A percentile compares a stretch with the other conserved stretches of the same genome.
Conservation (phyloP, 371 early-diverging fungal genomes). For the Mortierella sp. region DNA sequence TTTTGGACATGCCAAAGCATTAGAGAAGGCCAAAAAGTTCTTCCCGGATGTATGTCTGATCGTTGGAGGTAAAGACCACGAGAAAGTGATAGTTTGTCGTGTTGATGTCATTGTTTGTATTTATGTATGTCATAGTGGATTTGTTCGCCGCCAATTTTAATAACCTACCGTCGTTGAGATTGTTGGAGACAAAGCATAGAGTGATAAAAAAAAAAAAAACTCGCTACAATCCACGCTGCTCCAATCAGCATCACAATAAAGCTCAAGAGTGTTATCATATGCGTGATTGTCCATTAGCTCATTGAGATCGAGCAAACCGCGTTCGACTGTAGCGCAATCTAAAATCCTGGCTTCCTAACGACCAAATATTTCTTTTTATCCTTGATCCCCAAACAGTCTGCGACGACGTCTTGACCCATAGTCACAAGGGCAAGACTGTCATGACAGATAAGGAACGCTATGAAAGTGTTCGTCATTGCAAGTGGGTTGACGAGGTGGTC, state of each 20-base stretch:
- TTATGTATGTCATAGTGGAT: slow-evolving; percentile 59
- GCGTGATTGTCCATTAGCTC: too few species aligned
- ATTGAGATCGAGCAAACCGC: too few species aligned
- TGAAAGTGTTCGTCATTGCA: slow-evolving; percentile 93
- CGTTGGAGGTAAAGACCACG: slow-evolving; percentile 82
- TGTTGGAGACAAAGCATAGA: too few species aligned
- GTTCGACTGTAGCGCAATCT: too few species aligned
- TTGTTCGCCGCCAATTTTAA: too few species aligned
- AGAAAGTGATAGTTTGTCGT: slow-evolving; percentile 71
- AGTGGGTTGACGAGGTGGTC: slow-evolving; percentile 96
- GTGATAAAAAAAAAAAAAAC: too few species aligned
- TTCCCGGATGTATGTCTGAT: slow-evolving; percentile 90
- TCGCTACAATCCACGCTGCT: too few species aligned
- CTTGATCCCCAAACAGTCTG: slow-evolving; percentile 67
- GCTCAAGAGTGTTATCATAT: too few species aligned
- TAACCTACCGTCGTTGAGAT: too few species aligned
- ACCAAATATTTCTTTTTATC: not conserved
- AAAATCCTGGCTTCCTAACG: not conserved
- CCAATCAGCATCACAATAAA: too few species aligned
- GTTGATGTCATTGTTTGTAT: slow-evolving; percentile 96
- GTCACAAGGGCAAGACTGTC: slow-evolving; percentile 94
- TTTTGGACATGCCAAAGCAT: slow-evolving; percentile 93
- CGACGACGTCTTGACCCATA: slow-evolving; percentile 85
- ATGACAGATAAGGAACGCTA: slow-evolving; percentile 90
- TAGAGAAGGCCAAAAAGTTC: slow-evolving; percentile 95